A percentile compares a stretch with the other conserved stretches of the same genome.
Evolutionary conservation across 306 rosid genomes (phyloP).

Genomic region (Phaseolus lunatus): DNA sequence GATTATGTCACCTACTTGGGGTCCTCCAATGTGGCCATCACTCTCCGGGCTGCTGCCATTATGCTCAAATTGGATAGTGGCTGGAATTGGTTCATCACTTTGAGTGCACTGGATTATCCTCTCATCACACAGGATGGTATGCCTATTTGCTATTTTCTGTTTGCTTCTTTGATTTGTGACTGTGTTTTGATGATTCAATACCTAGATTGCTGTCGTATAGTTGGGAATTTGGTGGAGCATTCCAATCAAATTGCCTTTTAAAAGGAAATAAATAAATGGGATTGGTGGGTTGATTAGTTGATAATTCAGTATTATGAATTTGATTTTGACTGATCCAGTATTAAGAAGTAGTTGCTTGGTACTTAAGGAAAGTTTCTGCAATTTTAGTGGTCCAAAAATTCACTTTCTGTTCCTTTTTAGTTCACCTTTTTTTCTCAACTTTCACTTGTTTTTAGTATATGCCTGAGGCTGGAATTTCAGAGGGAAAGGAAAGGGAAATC

Average conservation of each 20-base stretch:
- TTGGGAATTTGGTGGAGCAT: neutral
- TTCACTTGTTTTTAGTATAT: neutral
- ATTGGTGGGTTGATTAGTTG: neutral
- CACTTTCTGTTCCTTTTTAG: neutral
- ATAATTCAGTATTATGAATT: neutral
- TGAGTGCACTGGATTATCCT: constrained; percentile 91
- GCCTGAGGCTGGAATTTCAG: neutral
- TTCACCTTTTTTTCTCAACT: neutral
- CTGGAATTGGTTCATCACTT: constrained; percentile 90
- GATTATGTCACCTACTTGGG: constrained; percentile 86
- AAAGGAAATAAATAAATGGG: neutral
- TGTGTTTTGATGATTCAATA: constrained; percentile 2
- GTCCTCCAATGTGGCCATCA: constrained; percentile 71
- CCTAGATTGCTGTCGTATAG: neutral
- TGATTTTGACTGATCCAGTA: neutral
- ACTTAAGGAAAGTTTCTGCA: constrained; percentile 18
- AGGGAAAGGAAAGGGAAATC: neutral
- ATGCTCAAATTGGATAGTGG: constrained; percentile 77
- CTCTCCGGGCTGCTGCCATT: constrained; percentile 84
- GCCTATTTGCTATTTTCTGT: constrained; percentile 48
- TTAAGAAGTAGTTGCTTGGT: neutral
- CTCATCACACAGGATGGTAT: constrained; percentile 95
- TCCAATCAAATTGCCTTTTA: neutral
- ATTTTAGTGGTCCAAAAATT: constrained; percentile 15
- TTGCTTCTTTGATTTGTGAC: constrained; percentile 31